A percentile compares a stretch with the other conserved stretches of the same genome.
These are phyloP conservation scores for Pulveroboletus sp. DNA, from an alignment of 768 basidiomycete species.

Conservation along the genomic window DNA sequence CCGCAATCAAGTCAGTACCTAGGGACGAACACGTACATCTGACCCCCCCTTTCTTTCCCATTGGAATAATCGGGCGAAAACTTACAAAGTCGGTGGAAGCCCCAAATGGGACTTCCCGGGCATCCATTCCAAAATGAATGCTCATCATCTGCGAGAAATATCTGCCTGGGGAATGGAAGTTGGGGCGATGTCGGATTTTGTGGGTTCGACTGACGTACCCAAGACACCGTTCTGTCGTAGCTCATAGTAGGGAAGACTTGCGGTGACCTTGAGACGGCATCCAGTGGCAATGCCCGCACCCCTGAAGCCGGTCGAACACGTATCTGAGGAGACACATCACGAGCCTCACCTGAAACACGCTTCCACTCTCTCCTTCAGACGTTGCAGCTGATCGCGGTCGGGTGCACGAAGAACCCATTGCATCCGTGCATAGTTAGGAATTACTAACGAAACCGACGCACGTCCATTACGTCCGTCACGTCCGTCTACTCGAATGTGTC, in stretches of 20 bases:
- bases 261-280: slow-evolving; percentile 46
- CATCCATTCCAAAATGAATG: slow-evolving; percentile 40
- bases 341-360: slow-evolving; percentile 65
- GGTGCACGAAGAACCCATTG: slow-evolving; percentile 69
- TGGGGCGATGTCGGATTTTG: background rate
- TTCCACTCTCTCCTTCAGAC: slow-evolving; percentile 53
- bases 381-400: slow-evolving; percentile 49
- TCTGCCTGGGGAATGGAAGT: slow-evolving; percentile 37
- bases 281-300: slow-evolving; percentile 63
- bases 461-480: background rate
- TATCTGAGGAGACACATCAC: background rate
- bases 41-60: background rate
- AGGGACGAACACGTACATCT: background rate
- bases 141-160: slow-evolving; percentile 47
- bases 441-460: slow-evolving; percentile 44
- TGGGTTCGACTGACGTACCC: slow-evolving; percentile 33
- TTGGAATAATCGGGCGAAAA: slow-evolving; percentile 4
- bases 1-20: slow-evolving; percentile 11
- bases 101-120: slow-evolving; percentile 34
- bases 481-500: background rate
- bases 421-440: slow-evolving; percentile 79
- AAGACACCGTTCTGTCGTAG: slow-evolving; percentile 55
- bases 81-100: slow-evolving; percentile 81
- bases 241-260: slow-evolving; percentile 46
- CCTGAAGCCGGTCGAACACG: slow-evolving; percentile 33